A percentile compares a stretch with the other conserved stretches of the same genome.
phyloP scores from a whole-genome alignment of 352 stramenopile genomes.

The Phytopythium oedochilum region DNA sequence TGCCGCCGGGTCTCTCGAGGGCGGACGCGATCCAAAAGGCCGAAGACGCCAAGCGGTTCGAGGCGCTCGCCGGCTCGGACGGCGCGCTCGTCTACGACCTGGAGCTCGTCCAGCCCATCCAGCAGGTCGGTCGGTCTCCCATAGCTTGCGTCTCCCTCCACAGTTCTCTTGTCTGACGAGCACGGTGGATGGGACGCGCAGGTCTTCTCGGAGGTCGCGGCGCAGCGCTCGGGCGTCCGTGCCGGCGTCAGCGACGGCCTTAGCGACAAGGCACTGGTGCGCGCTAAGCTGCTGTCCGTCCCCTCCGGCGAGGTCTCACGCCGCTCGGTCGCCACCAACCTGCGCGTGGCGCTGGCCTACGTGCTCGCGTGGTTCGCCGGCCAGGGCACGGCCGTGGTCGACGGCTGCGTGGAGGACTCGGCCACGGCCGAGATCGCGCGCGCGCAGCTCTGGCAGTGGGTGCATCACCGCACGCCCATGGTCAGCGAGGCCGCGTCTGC shows the following conservation, averaged over 20 bases:
- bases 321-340: slow-evolving; percentile 76
- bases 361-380: slow-evolving; percentile 89
- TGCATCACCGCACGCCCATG: slow-evolving; percentile 50
- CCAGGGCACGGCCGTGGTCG: slow-evolving; percentile 87
- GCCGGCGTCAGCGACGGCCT: not conserved
- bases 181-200: slow-evolving; percentile 2
- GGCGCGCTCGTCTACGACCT: slow-evolving; percentile 94
- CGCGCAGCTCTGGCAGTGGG: slow-evolving; percentile 90
- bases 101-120: slow-evolving; percentile 72
- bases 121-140: slow-evolving; percentile 18
- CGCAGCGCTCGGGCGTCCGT: not conserved
- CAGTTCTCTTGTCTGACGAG: not conserved
- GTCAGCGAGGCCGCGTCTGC: not conserved
- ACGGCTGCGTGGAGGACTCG: slow-evolving; percentile 93
- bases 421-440: slow-evolving; percentile 93
- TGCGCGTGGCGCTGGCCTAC: slow-evolving; percentile 89
- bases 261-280: slow-evolving; percentile 34
- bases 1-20: slow-evolving; percentile 63
- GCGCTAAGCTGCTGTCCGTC: slow-evolving; percentile 45
- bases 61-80: slow-evolving; percentile 89
- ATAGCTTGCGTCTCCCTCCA: not conserved
- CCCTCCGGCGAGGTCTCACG: slow-evolving; percentile 66
- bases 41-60: slow-evolving; percentile 77
- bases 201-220: slow-evolving; percentile 11
- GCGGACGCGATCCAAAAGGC: slow-evolving; percentile 74